Conservation (phyloP, 805 yeast species). For the Debaryomyces castellii region DNA sequence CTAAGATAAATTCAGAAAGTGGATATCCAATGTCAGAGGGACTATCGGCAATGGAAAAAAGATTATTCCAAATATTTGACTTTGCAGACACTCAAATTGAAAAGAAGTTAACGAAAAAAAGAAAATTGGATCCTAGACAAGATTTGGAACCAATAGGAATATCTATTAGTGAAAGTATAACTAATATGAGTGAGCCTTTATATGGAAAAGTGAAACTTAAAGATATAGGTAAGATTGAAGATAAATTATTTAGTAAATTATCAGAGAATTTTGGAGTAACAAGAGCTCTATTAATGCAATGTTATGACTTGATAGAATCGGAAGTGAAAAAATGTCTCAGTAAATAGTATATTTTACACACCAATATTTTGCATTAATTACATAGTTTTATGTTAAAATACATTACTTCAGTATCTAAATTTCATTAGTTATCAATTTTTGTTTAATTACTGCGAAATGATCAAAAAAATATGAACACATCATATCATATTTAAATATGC, state of each 20-base stretch:
- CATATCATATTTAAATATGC: too few relatives aligned
- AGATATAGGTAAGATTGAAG: slow-evolving; percentile 5
- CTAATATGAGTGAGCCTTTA: slow-evolving; percentile 1
- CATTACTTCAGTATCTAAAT: too few relatives aligned
- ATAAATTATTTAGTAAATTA: slow-evolving; percentile 7
- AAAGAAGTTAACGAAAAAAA: not conserved
- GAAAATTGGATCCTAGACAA: slow-evolving; percentile 5
- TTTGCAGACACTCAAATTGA: not conserved
- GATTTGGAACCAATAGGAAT: not conserved
- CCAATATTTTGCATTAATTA: too few relatives aligned
- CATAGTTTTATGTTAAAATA: too few relatives aligned
- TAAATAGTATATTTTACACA: too few relatives aligned
- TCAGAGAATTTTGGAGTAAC: slow-evolving; percentile 8
- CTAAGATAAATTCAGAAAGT: slow-evolving; percentile 9
- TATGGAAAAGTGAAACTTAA: not conserved
- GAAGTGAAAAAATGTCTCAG: slow-evolving; percentile 2
- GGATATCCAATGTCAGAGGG: slow-evolving; percentile 4
- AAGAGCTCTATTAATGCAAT: slow-evolving; percentile 2
- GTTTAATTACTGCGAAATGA: not conserved
- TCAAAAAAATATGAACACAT: too few relatives aligned
- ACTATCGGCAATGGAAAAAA: slow-evolving; percentile 26
- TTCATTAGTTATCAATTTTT: too few relatives aligned
- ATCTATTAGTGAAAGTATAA: not conserved
- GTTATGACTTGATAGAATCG: slow-evolving; percentile 7
- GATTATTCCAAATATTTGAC: slow-evolving; percentile 34